Conservation (phyloP, 768 basidiomycete species). For the Collybia sordida region DNA sequence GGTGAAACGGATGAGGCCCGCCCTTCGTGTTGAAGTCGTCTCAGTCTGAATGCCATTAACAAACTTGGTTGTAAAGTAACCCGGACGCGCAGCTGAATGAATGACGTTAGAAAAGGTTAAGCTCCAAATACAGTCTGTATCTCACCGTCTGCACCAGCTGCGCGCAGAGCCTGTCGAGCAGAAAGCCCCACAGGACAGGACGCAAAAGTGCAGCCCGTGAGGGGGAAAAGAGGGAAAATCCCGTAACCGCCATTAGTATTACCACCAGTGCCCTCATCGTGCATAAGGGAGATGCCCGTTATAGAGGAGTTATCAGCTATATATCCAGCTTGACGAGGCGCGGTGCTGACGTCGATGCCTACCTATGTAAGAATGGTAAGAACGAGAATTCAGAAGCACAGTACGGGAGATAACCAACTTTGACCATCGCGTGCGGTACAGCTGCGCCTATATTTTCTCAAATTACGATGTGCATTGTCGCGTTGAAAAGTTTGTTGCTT, state of each 20-base stretch:
- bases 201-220: conserved; percentile 38
- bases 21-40: conserved; percentile 58
- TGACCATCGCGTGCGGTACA: conserved; percentile 53
- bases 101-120: background rate
- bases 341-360: conserved; percentile 49
- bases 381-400: background rate
- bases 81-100: conserved; percentile 39
- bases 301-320: conserved; percentile 43
- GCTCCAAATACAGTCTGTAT: background rate
- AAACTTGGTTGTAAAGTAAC: conserved; percentile 50
- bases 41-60: conserved; percentile 49
- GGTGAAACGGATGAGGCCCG: conserved; percentile 60
- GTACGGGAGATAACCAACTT: conserved; percentile 25
- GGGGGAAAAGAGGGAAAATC: conserved; percentile 50
- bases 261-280: conserved; percentile 56
- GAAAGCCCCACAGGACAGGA: conserved; percentile 41
- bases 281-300: conserved; percentile 49
- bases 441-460: conserved; percentile 31
- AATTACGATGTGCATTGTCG: background rate
- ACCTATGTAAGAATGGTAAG: conserved; percentile 28
- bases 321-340: conserved; percentile 52
- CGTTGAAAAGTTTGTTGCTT: background rate
- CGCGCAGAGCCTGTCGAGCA: conserved; percentile 39
- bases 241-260: conserved; percentile 50
- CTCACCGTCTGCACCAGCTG: conserved; percentile 43